Evolutionary conservation across 192 early-diverging fungal genomes (phyloP).

Genomic region (Backusella macrospora): DNA sequence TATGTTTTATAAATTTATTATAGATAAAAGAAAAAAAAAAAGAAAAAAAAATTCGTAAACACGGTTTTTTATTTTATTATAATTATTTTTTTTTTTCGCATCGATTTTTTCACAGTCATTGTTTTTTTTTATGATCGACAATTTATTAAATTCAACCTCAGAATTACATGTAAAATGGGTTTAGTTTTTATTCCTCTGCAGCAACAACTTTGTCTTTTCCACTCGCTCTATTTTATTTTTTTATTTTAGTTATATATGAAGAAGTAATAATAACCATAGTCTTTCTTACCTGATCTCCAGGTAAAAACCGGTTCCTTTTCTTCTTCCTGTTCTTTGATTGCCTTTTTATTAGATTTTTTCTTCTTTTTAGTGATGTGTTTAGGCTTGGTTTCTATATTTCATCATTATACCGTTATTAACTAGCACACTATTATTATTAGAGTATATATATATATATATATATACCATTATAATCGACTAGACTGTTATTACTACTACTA

Average conservation of each 20-base stretch:
- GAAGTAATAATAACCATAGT: too few relatives aligned
- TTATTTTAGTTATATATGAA: too few relatives aligned
- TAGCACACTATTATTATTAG: not conserved
- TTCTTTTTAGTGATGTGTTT: not conserved
- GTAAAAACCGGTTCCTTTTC: not conserved
- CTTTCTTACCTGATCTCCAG: not conserved
- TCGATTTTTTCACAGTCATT: not conserved
- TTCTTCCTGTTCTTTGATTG: not conserved
- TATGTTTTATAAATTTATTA: not conserved
- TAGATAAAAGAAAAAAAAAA: constrained; percentile 12
- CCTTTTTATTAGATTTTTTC: not conserved
- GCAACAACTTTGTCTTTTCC: constrained; percentile 1
- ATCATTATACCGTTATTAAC: not conserved
- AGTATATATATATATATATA: too few relatives aligned
- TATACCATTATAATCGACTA: too few relatives aligned
- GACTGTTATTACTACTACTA: too few relatives aligned
- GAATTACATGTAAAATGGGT: not conserved
- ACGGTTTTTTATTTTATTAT: not conserved
- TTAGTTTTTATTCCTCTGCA: not conserved
- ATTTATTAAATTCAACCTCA: not conserved
- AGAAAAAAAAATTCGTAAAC: not conserved
- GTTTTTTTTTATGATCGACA: not conserved
- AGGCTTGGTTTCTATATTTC: not conserved
- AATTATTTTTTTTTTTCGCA: too few relatives aligned
- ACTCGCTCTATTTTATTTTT: not conserved